Conservation (phyloP, 2,329 filamentous ascomycete genomes). For the Alternaria sp. region DNA sequence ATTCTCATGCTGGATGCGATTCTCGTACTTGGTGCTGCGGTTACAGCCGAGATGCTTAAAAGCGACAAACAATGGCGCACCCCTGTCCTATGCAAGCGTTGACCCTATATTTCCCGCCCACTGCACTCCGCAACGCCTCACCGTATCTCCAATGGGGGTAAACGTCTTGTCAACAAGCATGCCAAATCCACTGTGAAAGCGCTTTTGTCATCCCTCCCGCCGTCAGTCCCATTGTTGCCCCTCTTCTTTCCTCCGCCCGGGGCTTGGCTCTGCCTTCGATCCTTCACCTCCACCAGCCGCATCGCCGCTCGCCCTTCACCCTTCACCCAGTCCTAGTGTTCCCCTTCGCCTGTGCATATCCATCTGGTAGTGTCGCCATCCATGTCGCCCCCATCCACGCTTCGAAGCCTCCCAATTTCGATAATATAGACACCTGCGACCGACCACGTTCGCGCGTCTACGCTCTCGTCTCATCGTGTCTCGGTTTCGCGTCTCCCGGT, state of each 20-base stretch:
- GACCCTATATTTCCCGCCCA: constrained; percentile 8
- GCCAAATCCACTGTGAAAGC: constrained; percentile 4
- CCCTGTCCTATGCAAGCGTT: constrained; percentile 3
- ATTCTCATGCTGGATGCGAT: neutral
- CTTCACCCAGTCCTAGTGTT: neutral
- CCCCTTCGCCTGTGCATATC: constrained; percentile 7
- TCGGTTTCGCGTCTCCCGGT: constrained; percentile 17
- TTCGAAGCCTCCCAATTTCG: constrained; percentile 6
- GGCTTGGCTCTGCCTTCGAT: neutral
- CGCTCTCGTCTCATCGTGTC: constrained; percentile 19
- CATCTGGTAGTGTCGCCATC: constrained; percentile 3
- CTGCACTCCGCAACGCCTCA: constrained; percentile 12
- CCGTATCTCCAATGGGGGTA: constrained; percentile 7
- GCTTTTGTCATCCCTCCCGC: neutral
- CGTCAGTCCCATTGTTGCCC: neutral
- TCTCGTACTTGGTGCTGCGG: neutral
- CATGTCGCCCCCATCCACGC: constrained; percentile 28
- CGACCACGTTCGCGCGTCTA: constrained; percentile 24
- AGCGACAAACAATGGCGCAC: neutral
- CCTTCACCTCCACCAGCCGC: constrained; percentile 1
- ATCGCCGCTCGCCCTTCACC: neutral
- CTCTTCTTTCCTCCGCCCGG: constrained; percentile 2
- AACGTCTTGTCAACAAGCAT: constrained; percentile 4
- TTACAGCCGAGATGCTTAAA: constrained; percentile 2
- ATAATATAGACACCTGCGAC: constrained; percentile 24